Evolutionary conservation across 2,329 filamentous ascomycete genomes (phyloP), one percentile per base, ranked within the genome.

Genomic region (Arachnomyces sp.): DNA sequence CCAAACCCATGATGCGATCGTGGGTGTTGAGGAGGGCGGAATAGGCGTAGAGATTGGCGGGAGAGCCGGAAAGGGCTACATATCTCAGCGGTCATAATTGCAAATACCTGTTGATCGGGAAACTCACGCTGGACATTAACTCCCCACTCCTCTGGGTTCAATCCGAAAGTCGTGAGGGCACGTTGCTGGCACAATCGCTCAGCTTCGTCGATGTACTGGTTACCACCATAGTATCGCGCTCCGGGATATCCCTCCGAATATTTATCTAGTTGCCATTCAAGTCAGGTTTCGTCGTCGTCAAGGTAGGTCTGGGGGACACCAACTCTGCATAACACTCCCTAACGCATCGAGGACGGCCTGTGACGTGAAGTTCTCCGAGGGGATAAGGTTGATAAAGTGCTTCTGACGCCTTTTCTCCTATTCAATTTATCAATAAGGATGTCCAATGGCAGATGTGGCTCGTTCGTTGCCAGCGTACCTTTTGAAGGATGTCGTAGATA

Each of bases 221-320:
- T 96, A 49, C 90, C 90, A 39, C 90, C 90, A 60, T 96, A 96
- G 70, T 96, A 96, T 59, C 90, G 77, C 45, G 90, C 90, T 42
- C 92, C 92, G 25, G 90, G 92, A 57, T 98, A 98, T 38, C 92
- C 92, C 66, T 98, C 92, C 0, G 92, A 96, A 70, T 98, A 98
- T 65, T 98, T 96, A 68, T 96, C 85, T 84, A 61, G 4, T 50
- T 44, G 65, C n/a, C 57, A 56, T 63, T 61, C 46, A 58, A 61
- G 48, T 63, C 54, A 51, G 56, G 57, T 51, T 57, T 54, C 42
- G 20, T 25, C 20, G 20, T 25, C 5, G 5, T 5, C 20, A 9
- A 25, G 48, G 61, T 61, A 16, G 9, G 36, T 31, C 31, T 12
- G 12, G 30, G 35, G n/a, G 36, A 33, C 39, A 66, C 76, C 51